These are phyloP conservation scores for Avena insularis DNA, from an alignment of 176 grass and related monocot species.

Conservation along the genomic window DNA sequence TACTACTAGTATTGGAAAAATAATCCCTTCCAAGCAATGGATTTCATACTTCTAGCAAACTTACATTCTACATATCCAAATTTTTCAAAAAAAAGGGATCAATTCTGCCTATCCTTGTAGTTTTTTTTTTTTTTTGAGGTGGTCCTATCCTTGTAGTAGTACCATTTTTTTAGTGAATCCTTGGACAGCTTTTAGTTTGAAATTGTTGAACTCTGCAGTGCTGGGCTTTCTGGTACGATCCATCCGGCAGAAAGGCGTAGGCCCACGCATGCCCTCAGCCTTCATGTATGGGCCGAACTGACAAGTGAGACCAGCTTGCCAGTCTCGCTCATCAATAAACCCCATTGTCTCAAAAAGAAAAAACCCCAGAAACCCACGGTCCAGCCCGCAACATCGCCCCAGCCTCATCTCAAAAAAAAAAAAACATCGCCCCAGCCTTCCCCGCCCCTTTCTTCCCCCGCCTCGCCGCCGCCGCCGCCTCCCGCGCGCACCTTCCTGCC, in stretches of 20 bases:
- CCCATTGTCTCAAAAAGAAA: neutral
- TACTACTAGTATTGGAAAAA: too few species aligned
- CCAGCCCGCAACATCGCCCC: neutral
- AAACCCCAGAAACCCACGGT: conserved; percentile 23
- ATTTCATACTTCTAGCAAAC: too few species aligned
- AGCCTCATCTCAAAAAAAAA: neutral
- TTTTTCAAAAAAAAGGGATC: too few species aligned
- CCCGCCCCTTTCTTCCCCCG: neutral
- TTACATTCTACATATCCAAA: too few species aligned
- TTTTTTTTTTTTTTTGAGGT: too few species aligned
- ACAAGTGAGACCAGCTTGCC: neutral
- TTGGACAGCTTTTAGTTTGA: too few species aligned
- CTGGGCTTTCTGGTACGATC: neutral
- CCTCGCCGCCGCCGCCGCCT: conserved; percentile 46
- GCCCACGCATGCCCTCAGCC: neutral
- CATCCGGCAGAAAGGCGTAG: neutral
- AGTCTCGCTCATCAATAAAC: conserved; percentile 19
- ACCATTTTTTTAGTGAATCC: too few species aligned
- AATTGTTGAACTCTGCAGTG: neutral
- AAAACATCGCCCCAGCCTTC: neutral
- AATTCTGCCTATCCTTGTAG: too few species aligned
- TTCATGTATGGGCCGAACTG: neutral
- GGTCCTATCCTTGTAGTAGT: too few species aligned
- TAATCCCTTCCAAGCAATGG: too few species aligned
- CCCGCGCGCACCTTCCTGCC: neutral